Evolutionary conservation across 2,329 filamentous ascomycete genomes (phyloP), one percentile per base, ranked within the genome.

Genomic region (Berkeleyomyces rouxiae): DNA sequence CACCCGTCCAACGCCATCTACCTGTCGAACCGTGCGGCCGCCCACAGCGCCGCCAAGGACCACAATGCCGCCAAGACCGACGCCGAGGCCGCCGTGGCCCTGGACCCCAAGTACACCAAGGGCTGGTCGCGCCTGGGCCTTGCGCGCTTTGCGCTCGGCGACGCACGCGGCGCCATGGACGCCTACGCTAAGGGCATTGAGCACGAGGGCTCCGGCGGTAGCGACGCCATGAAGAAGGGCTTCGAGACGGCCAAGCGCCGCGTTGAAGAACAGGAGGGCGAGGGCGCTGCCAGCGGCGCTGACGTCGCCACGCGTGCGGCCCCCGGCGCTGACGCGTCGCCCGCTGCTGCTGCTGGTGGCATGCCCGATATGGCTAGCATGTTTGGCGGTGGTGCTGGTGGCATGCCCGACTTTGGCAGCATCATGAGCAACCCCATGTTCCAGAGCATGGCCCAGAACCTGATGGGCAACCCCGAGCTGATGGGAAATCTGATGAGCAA

Each of bases 341-440:
- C 59, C 67, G 72, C 46, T 67, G 57, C 55, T 11, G 60, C 16
- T 10, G 55, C 72, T 7, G 81, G 81, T 33, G 86, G 84, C 31
- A 83, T 86, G 79, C 88, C 88, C 1, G 85, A 90, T 70, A 76
- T 92, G 53, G 87, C 87, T 3, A 79, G 84, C 70, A 87, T 91
- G 85, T 78, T 91, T 67, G 85, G 84, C 47, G 85, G 82, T 4
- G 85, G 81, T 23, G 84, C 77, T 6, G 86, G 86, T 60, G 89
- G 88, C 62, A 93, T 96, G 87, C 90, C 91, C 10, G 92, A 97
- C 73, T 78, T 99, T 33, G 76, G 83, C 67, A 82, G 83, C 66
- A 85, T 99, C 73, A 95, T 97, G 90, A 90, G 79, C 78, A 99
- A 97, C 78, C 93, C 93, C 63, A 97, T 97, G 93, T 95, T 99